These are phyloP conservation scores for Skeletonema potamos DNA, from an alignment of 108 stramenopile species.

Conservation along the genomic window DNA sequence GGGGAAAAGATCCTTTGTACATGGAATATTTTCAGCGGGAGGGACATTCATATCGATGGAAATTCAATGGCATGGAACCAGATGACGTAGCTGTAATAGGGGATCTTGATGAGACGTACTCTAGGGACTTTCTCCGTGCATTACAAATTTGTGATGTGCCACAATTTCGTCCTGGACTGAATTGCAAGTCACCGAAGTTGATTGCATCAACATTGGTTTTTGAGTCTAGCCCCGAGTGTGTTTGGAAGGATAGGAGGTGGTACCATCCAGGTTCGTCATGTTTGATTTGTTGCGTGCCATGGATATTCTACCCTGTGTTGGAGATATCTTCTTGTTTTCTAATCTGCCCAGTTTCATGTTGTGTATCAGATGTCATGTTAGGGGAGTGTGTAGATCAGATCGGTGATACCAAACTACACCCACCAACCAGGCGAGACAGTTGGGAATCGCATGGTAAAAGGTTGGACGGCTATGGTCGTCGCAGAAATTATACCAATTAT, in stretches of 20 bases:
- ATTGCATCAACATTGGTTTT: conserved; percentile 37
- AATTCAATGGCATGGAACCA: conserved; percentile 50
- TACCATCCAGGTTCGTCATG: conserved; percentile 40
- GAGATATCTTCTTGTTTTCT: background rate
- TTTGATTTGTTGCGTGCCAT: background rate
- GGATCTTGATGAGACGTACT: conserved; percentile 58
- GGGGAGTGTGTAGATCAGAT: conserved; percentile 56
- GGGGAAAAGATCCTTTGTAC: conserved; percentile 6
- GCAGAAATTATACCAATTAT: conserved; percentile 2
- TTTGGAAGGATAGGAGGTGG: conserved; percentile 29
- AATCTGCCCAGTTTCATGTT: background rate
- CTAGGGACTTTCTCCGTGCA: conserved; percentile 61
- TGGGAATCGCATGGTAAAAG: conserved; percentile 9
- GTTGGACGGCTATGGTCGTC: conserved; percentile 3
- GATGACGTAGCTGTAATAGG: conserved; percentile 56
- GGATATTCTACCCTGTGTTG: too few species aligned
- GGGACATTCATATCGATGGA: conserved; percentile 51
- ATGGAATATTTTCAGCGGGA: conserved; percentile 49
- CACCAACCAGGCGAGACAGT: conserved; percentile 8
- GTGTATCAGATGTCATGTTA: conserved; percentile 21
- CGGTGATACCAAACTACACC: conserved; percentile 40
- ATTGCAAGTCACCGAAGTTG: conserved; percentile 21
- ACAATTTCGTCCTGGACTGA: conserved; percentile 24
- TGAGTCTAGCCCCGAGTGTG: conserved; percentile 52
- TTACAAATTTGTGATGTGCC: conserved; percentile 58